Evolutionary conservation across 2,329 filamentous ascomycete genomes (phyloP).

Genomic region (Curvularia eragrostidis): DNA sequence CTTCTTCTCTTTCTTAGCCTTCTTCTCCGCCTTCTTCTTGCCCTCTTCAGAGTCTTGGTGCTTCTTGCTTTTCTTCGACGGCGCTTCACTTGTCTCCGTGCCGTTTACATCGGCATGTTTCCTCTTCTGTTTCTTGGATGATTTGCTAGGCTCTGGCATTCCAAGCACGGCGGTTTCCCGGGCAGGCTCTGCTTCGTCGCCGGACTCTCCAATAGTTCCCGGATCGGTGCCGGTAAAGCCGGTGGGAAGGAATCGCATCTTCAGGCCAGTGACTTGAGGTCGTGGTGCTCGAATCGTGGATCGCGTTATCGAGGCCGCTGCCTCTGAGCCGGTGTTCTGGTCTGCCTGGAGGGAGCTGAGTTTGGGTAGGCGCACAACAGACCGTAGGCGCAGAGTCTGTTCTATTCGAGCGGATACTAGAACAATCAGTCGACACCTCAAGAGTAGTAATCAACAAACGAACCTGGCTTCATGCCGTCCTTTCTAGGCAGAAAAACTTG

Average conservation of each 20-base stretch:
- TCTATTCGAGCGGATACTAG: constrained; percentile 53
- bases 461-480: constrained; percentile 64
- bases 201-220: constrained; percentile 53
- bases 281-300: constrained; percentile 62
- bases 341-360: constrained; percentile 52
- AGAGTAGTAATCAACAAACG: constrained; percentile 30
- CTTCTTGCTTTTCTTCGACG: constrained; percentile 52
- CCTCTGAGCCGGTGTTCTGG: constrained; percentile 49
- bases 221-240: constrained; percentile 60
- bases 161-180: constrained; percentile 31
- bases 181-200: constrained; percentile 53
- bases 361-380: constrained; percentile 63
- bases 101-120: constrained; percentile 45
- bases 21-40: constrained; percentile 50
- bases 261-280: constrained; percentile 71
- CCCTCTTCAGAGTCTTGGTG: constrained; percentile 42
- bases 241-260: constrained; percentile 71
- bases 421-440: constrained; percentile 15
- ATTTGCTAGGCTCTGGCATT: constrained; percentile 30
- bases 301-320: constrained; percentile 53
- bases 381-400: constrained; percentile 70
- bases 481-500: constrained; percentile 67
- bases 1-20: constrained; percentile 47
- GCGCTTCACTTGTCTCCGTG: constrained; percentile 33
- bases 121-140: constrained; percentile 50